Conservation (phyloP, 2,329 filamentous ascomycete genomes). For the Aspergillus proliferans region DNA sequence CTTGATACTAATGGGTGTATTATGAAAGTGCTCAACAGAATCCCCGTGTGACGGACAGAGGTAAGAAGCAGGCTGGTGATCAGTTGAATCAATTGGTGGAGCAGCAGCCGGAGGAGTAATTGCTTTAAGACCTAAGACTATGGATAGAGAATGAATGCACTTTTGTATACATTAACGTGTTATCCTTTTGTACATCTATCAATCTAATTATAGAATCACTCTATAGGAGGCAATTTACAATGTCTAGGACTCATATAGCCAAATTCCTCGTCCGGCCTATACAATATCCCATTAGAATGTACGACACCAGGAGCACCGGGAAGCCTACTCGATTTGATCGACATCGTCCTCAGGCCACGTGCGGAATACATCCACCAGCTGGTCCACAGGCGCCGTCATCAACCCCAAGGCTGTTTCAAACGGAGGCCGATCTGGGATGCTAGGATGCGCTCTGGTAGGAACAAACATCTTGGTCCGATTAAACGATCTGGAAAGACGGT, state of each 20-base stretch:
- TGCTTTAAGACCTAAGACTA: background rate
- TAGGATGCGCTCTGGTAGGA: constrained; percentile 48
- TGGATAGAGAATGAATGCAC: background rate
- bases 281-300: background rate
- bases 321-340: constrained; percentile 3
- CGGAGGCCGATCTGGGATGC: constrained; percentile 46
- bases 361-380: constrained; percentile 49
- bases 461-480: constrained; percentile 50
- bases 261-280: background rate
- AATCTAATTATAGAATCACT: background rate
- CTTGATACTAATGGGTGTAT: background rate
- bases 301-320: background rate
- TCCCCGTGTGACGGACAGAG: constrained; percentile 9
- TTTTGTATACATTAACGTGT: background rate
- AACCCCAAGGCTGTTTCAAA: constrained; percentile 53
- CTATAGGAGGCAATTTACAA: background rate
- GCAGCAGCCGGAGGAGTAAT: constrained; percentile 4
- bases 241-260: background rate
- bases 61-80: constrained; percentile 12
- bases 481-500: constrained; percentile 41
- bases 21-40: constrained; percentile 13
- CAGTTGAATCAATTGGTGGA: constrained; percentile 12
- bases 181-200: background rate
- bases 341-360: constrained; percentile 43
- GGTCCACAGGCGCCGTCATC: constrained; percentile 53